A percentile compares a stretch with the other conserved stretches of the same genome.
Evolutionary conservation across 805 yeast species (phyloP).

Genomic region (Candida taoyuanica): DNA sequence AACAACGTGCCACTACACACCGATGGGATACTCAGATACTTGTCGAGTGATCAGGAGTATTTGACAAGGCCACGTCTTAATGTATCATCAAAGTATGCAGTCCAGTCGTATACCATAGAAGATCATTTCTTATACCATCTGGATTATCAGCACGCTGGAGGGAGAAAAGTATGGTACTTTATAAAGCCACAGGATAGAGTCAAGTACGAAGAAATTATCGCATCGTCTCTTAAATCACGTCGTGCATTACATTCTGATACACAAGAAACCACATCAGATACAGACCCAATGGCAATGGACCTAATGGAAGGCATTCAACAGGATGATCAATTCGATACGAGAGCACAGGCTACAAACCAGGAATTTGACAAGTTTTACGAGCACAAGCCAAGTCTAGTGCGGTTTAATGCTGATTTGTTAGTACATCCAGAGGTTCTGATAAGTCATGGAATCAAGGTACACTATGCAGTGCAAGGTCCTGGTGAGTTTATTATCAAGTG

Average conservation of each 20-base stretch:
- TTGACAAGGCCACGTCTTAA: constrained; percentile 41
- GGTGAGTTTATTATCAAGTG: constrained; percentile 57
- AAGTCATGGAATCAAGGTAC: constrained; percentile 44
- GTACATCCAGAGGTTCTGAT: constrained; percentile 46
- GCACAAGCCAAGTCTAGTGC: constrained; percentile 11
- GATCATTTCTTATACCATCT: constrained; percentile 54
- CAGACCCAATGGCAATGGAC: constrained; percentile 17
- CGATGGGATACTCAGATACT: constrained; percentile 43
- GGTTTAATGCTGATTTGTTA: constrained; percentile 40
- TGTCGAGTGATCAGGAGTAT: constrained; percentile 39
- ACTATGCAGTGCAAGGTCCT: constrained; percentile 49
- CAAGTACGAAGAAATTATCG: constrained; percentile 54
- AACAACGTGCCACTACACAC: constrained; percentile 48
- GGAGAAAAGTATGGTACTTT: constrained; percentile 54
- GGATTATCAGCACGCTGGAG: constrained; percentile 55
- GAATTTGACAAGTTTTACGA: constrained; percentile 20
- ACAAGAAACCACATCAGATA: neutral
- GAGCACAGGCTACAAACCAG: constrained; percentile 15
- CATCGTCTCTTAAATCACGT: constrained; percentile 31
- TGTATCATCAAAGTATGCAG: constrained; percentile 49
- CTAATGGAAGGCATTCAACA: constrained; percentile 19
- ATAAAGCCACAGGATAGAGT: constrained; percentile 52
- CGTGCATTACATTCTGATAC: neutral
- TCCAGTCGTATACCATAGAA: constrained; percentile 53
- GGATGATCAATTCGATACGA: constrained; percentile 12